Conservation (phyloP, 2,329 filamentous ascomycete species). For the Botryotinia convoluta region DNA sequence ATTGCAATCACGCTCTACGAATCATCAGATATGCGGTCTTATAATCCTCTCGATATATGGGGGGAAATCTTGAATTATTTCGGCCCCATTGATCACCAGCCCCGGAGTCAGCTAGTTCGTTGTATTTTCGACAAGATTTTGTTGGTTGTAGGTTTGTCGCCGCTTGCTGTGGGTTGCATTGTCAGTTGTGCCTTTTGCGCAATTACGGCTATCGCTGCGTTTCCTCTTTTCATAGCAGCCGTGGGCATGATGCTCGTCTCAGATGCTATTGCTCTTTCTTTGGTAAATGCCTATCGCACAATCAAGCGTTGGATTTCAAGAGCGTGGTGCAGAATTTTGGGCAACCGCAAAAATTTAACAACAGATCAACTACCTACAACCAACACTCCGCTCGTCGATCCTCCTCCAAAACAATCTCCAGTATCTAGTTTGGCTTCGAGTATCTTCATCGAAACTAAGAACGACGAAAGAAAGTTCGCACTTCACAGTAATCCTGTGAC, state of each 20-base stretch:
- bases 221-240: background rate
- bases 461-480: too few relatives aligned
- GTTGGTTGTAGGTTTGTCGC: background rate
- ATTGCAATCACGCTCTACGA: background rate
- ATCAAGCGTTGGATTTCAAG: background rate
- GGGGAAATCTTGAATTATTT: accelerated
- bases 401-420: background rate
- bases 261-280: background rate
- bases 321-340: background rate
- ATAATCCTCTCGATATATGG: background rate
- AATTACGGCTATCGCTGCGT: background rate
- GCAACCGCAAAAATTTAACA: too few relatives aligned
- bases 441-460: accelerated
- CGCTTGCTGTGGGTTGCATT: background rate
- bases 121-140: background rate
- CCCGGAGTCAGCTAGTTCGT: background rate
- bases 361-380: background rate
- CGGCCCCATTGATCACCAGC: background rate
- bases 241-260: background rate
- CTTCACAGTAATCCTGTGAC: background rate
- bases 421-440: accelerated
- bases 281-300: background rate
- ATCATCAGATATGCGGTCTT: background rate
- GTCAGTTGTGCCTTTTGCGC: background rate
- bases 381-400: background rate